Conservation (phyloP, 2,329 filamentous ascomycete species). For the Scleromitrula shiraiana region DNA sequence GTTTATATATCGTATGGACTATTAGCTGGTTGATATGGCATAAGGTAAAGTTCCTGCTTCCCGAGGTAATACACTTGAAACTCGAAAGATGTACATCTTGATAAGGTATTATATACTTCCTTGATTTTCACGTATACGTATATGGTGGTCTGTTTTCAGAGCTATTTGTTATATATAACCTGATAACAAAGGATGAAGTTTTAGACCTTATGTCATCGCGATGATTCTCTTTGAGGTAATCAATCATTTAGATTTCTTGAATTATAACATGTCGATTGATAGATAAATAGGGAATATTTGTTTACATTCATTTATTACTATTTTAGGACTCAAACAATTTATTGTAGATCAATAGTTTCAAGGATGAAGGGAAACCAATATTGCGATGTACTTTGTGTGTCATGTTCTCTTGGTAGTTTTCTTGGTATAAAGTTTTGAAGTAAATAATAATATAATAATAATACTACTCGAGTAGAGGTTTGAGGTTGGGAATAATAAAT, state of each 20-base stretch:
- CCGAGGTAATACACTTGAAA: background rate
- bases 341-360: too few relatives aligned
- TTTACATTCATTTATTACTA: too few relatives aligned
- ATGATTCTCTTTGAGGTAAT: background rate
- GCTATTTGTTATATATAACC: background rate
- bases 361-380: too few relatives aligned
- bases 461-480: background rate
- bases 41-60: background rate
- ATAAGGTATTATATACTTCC: background rate
- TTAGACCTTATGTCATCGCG: background rate
- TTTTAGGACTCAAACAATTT: too few relatives aligned
- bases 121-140: background rate
- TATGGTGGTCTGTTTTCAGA: conserved; percentile 2
- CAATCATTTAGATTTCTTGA: background rate
- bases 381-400: too few relatives aligned
- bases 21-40: background rate
- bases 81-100: too few relatives aligned
- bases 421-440: background rate
- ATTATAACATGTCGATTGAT: background rate
- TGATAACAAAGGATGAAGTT: background rate
- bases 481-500: background rate
- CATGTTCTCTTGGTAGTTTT: background rate
- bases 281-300: too few relatives aligned
- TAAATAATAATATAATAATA: too few relatives aligned
- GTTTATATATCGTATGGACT: too few relatives aligned